phyloP scores from a whole-genome alignment of 2,329 filamentous ascomycete genomes.

The Teratosphaeria viscida region DNA sequence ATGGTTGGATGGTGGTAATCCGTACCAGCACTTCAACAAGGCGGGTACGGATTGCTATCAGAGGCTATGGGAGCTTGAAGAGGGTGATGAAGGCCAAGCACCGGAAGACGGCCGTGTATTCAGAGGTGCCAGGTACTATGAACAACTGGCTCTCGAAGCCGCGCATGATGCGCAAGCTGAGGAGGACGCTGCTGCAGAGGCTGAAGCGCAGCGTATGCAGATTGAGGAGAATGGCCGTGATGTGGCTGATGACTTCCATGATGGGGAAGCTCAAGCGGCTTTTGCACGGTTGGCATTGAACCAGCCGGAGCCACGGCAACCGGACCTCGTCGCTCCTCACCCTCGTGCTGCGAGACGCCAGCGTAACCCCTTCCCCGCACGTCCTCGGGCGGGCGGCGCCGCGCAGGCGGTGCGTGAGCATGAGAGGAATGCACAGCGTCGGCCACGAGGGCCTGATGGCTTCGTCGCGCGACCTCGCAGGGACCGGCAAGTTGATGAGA shows the following conservation, averaged over 20 bases:
- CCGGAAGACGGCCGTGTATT: slow-evolving; percentile 29
- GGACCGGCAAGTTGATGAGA: slow-evolving; percentile 22
- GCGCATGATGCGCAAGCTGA: slow-evolving; percentile 23
- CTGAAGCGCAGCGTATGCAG: slow-evolving; percentile 17
- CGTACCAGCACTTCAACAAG: slow-evolving; percentile 81
- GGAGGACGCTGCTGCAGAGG: slow-evolving; percentile 23
- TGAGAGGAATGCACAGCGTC: slow-evolving; percentile 5
- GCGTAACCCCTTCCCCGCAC: slow-evolving; percentile 17
- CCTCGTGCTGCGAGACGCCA: slow-evolving; percentile 7
- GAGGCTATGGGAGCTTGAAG: slow-evolving; percentile 81
- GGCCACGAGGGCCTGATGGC: not conserved
- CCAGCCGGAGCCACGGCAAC: not conserved
- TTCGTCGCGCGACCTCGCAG: slow-evolving; percentile 7
- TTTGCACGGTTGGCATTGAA: slow-evolving; percentile 12
- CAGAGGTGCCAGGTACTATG: slow-evolving; percentile 32
- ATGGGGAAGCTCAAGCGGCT: slow-evolving; percentile 7
- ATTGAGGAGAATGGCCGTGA: slow-evolving; percentile 9
- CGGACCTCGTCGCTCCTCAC: not conserved
- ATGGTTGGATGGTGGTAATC: slow-evolving; percentile 74
- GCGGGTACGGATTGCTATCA: slow-evolving; percentile 61
- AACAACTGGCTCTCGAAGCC: slow-evolving; percentile 30
- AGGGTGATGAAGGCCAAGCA: slow-evolving; percentile 53
- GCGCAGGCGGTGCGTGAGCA: slow-evolving; percentile 8
- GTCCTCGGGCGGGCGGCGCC: slow-evolving; percentile 6
- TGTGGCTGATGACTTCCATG: slow-evolving; percentile 1